A percentile compares a stretch with the other conserved stretches of the same genome.
These are phyloP conservation scores for Aspergillus oerlinghausenensis DNA, from an alignment of 2,329 filamentous ascomycete species.

Conservation along the genomic window DNA sequence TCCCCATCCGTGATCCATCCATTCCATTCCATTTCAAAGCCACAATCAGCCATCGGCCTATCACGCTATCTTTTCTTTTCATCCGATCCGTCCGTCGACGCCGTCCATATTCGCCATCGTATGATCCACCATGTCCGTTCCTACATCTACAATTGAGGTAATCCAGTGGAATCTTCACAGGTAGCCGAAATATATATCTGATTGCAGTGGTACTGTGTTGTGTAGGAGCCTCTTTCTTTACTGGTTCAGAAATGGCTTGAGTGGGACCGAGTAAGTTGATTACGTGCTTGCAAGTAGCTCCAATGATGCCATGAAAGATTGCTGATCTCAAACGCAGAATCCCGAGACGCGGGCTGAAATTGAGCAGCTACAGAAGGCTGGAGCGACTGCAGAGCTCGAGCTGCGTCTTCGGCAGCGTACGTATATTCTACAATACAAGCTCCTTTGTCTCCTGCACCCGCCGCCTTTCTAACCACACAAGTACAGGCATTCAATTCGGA, in stretches of 20 bases:
- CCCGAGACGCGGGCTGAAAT: slow-evolving; percentile 52
- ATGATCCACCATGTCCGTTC: slow-evolving; percentile 23
- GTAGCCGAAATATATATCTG: neutral
- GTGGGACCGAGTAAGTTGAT: slow-evolving; percentile 45
- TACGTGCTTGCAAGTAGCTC: neutral
- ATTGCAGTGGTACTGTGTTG: neutral
- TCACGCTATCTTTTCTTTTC: neutral
- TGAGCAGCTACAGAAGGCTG: slow-evolving; percentile 44
- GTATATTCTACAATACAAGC: slow-evolving; percentile 6
- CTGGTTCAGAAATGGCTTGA: slow-evolving; percentile 55
- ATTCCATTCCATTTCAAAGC: slow-evolving; percentile 2
- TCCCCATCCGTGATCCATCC: slow-evolving; percentile 5
- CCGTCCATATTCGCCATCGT: slow-evolving; percentile 8
- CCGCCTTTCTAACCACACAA: slow-evolving; percentile 3
- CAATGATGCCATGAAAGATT: neutral
- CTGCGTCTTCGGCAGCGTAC: slow-evolving; percentile 48
- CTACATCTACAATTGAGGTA: slow-evolving; percentile 14
- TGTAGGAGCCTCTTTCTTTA: slow-evolving; percentile 30
- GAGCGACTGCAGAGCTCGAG: slow-evolving; percentile 47
- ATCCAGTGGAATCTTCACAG: neutral
- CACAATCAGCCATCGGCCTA: neutral
- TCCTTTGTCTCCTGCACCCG: slow-evolving; percentile 1
- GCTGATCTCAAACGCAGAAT: slow-evolving; percentile 35
- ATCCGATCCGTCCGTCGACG: neutral
- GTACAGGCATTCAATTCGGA: slow-evolving; percentile 54